Evolutionary conservation across 2,329 filamentous ascomycete species (phyloP).

Genomic region (Trichoderma sp.): DNA sequence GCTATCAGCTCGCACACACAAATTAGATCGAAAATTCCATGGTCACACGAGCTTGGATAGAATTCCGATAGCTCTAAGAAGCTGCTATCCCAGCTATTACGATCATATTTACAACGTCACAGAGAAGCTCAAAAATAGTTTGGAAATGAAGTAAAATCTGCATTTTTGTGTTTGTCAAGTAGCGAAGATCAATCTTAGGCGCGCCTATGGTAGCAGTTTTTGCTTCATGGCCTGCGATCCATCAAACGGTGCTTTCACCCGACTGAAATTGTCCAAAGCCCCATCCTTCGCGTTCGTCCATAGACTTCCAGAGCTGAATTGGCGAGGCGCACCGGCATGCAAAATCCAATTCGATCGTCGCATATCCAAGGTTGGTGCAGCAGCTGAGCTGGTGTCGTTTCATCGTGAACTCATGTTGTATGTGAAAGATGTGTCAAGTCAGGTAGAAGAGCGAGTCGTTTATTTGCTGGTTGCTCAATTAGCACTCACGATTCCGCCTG

Average conservation of each 20-base stretch:
- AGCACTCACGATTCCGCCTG: constrained; percentile 35
- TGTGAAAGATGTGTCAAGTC: constrained; percentile 53
- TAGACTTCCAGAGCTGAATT: constrained; percentile 31
- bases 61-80: neutral
- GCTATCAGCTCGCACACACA: constrained; percentile 18
- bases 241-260: constrained; percentile 39
- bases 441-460: constrained; percentile 65
- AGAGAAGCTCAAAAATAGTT: neutral
- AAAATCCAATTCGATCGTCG: constrained; percentile 10
- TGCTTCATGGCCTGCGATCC: constrained; percentile 36
- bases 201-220: constrained; percentile 37
- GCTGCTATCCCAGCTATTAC: neutral
- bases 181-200: constrained; percentile 34
- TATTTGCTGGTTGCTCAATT: constrained; percentile 61
- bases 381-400: constrained; percentile 36
- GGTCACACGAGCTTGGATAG: constrained; percentile 10
- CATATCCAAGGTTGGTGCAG: constrained; percentile 25
- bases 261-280: constrained; percentile 40
- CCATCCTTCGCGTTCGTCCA: constrained; percentile 41
- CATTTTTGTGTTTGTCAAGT: constrained; percentile 36
- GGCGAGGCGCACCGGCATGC: constrained; percentile 26
- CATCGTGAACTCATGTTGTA: constrained; percentile 42
- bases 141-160: constrained; percentile 35
- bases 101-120: constrained; percentile 1
- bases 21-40: constrained; percentile 1